phyloP scores from a whole-genome alignment of 139 green algal species.

The Tetradesmus obliquus region DNA sequence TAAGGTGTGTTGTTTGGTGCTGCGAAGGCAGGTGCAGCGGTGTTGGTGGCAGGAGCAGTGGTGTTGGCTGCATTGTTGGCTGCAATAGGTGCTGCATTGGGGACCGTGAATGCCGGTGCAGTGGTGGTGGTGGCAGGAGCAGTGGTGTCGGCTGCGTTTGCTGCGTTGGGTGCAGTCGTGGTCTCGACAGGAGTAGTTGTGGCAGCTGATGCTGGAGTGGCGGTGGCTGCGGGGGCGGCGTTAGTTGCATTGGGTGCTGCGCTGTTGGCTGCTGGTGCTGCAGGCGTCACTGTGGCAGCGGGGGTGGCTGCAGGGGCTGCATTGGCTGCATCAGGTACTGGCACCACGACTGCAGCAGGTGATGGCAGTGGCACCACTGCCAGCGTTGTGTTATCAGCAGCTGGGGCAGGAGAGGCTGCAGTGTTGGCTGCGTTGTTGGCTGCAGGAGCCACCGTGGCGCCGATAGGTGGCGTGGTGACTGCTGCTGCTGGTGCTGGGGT shows the following conservation, averaged over 20 bases:
- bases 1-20: neutral
- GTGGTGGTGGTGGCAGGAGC: neutral
- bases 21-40: no score
- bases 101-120: neutral
- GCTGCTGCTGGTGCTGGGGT: neutral
- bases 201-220: neutral
- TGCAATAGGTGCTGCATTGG: neutral
- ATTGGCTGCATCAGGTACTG: neutral
- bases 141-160: neutral
- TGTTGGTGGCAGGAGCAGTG: neutral
- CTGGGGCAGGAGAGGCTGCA: neutral
- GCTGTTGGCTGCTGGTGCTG: neutral
- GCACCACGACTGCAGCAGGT: neutral
- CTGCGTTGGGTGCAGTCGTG: neutral
- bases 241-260: neutral
- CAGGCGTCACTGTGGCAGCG: neutral
- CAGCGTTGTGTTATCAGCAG: neutral
- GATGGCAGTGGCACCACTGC: neutral
- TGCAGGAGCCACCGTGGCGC: neutral
- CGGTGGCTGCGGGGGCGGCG: neutral
- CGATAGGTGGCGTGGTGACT: neutral
- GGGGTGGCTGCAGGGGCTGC: neutral
- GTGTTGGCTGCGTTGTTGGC: no score
- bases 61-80: neutral
- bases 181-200: neutral